These are phyloP conservation scores for Zymoseptoria pseudotritici DNA, from an alignment of 2,329 filamentous ascomycete species.

Conservation along the genomic window DNA sequence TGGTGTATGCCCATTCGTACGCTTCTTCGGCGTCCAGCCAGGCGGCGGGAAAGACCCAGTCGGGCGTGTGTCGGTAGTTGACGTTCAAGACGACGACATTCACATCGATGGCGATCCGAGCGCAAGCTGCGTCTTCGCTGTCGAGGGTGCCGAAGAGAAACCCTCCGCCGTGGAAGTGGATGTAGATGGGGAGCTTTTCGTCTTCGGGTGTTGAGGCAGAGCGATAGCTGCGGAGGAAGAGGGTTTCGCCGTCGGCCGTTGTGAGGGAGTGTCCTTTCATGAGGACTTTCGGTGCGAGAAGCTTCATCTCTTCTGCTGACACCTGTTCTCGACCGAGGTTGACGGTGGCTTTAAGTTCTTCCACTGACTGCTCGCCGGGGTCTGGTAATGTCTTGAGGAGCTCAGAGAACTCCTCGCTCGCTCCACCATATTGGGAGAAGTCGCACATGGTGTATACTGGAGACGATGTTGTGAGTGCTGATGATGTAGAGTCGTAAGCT, in stretches of 20 bases:
- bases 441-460: slow-evolving; percentile 7
- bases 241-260: slow-evolving; percentile 38
- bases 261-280: slow-evolving; percentile 26
- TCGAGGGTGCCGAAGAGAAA: slow-evolving; percentile 49
- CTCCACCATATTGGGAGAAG: slow-evolving; percentile 16
- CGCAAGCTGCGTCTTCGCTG: slow-evolving; percentile 48
- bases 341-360: slow-evolving; percentile 9
- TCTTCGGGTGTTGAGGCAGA: slow-evolving; percentile 28
- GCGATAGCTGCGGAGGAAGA: slow-evolving; percentile 44
- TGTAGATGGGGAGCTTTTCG: slow-evolving; percentile 35
- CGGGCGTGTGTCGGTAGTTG: slow-evolving; percentile 54
- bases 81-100: slow-evolving; percentile 46
- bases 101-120: slow-evolving; percentile 38
- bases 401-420: slow-evolving; percentile 9
- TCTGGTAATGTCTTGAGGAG: slow-evolving; percentile 9
- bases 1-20: slow-evolving; percentile 47
- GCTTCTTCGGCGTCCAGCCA: slow-evolving; percentile 50
- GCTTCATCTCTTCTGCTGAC: slow-evolving; percentile 7
- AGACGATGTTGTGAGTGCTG: not conserved
- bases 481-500: not conserved
- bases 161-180: slow-evolving; percentile 51
- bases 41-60: slow-evolving; percentile 45
- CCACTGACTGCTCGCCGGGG: slow-evolving; percentile 3
- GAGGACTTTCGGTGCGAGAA: slow-evolving; percentile 1
- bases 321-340: slow-evolving; percentile 11